Evolutionary conservation across 805 yeast genomes (phyloP).

Genomic region (Candida verbasci): DNA sequence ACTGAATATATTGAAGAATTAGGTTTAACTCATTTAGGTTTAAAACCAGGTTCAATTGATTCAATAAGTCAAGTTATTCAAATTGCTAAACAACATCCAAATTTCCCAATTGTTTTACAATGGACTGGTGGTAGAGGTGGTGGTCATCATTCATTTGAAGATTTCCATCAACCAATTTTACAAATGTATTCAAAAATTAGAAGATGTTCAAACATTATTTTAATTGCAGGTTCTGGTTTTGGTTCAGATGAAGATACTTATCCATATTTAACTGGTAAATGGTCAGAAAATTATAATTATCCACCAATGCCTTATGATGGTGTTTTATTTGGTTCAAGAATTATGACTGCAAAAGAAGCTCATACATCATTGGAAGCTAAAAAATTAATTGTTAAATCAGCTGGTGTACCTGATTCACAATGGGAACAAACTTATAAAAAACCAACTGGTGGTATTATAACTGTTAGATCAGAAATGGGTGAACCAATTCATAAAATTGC

Average conservation of each 20-base stretch:
- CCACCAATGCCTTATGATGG: constrained; percentile 99
- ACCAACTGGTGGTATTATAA: constrained; percentile 95
- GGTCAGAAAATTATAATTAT: constrained; percentile 84
- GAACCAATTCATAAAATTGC: constrained; percentile 99
- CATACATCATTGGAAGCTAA: constrained; percentile 92
- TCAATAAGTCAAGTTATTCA: constrained; percentile 80
- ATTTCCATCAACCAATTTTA: constrained; percentile 95
- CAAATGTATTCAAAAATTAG: constrained; percentile 95
- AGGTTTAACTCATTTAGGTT: constrained; percentile 89
- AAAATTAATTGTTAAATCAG: constrained; percentile 80
- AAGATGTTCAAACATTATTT: constrained; percentile 80
- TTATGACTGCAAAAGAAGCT: constrained; percentile 96
- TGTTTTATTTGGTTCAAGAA: constrained; percentile 91
- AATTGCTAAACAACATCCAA: constrained; percentile 94
- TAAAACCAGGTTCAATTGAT: constrained; percentile 97
- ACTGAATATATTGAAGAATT: constrained; percentile 90
- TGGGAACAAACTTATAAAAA: constrained; percentile 96
- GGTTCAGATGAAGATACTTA: constrained; percentile 96
- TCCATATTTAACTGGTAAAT: constrained; percentile 95
- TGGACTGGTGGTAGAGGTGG: constrained; percentile 99
- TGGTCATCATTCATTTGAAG: constrained; percentile 99
- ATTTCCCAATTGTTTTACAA: constrained; percentile 94
- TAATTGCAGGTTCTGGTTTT: constrained; percentile 97
- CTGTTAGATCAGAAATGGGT: constrained; percentile 98
- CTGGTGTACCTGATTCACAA: constrained; percentile 82